Conservation (phyloP, 805 yeast genomes). For the Nakazawaea holstii region DNA sequence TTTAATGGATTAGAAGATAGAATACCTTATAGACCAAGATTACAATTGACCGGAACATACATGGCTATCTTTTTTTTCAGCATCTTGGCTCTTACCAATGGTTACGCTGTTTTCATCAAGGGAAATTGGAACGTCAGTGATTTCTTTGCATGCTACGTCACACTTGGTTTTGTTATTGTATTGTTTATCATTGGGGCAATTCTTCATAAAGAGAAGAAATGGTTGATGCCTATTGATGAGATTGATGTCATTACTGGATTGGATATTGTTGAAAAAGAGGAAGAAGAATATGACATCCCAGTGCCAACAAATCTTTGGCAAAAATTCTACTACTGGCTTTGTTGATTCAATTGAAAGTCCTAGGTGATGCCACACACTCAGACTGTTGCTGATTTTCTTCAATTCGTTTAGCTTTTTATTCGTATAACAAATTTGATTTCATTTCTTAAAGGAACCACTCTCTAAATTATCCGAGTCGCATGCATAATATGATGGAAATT, state of each 20-base stretch:
- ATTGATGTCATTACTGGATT: constrained; percentile 62
- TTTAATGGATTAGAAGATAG: constrained; percentile 38
- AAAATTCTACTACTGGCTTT: constrained; percentile 47
- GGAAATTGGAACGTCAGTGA: constrained; percentile 43
- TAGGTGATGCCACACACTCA: too few relatives aligned
- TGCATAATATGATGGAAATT: too few relatives aligned
- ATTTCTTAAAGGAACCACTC: too few relatives aligned
- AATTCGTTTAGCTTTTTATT: too few relatives aligned
- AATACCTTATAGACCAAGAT: constrained; percentile 49
- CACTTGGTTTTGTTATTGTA: constrained; percentile 48
- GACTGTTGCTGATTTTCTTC: too few relatives aligned
- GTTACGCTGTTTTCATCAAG: constrained; percentile 61
- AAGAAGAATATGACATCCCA: constrained; percentile 25
- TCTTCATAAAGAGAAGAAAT: constrained; percentile 36
- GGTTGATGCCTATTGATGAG: constrained; percentile 48
- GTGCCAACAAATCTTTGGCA: constrained; percentile 35
- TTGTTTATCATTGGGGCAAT: constrained; percentile 25
- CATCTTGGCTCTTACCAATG: constrained; percentile 60
- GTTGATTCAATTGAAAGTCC: constrained; percentile 24
- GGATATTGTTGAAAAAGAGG: constrained; percentile 52
- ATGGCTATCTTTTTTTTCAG: constrained; percentile 43
- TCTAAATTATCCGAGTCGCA: too few relatives aligned
- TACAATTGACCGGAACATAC: constrained; percentile 56
- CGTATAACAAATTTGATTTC: too few relatives aligned
- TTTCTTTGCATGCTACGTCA: constrained; percentile 69